Base-by-base conservation (phyloP, 306 rosid genomes). In the Trifolium repens region DNA sequence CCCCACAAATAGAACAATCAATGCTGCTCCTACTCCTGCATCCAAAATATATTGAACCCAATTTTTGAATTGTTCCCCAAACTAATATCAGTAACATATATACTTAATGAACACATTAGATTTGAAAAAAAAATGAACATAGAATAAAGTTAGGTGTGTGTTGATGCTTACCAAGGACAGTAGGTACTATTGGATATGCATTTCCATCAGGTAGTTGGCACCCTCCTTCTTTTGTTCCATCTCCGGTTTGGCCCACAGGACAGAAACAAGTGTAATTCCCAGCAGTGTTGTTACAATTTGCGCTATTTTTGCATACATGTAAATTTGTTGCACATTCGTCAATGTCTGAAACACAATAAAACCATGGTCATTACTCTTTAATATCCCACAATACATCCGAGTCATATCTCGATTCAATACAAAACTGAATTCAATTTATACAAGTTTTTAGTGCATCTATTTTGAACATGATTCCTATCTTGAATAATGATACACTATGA, bases 321-420 rank as follows among this genome's bases (percentile, higher is more conserved):
- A 7, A 7, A 1, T 27, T 40, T 40, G 7, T 55, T 8, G 7
- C 8, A 27, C 80, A 76, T 67, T 76, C 80, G 35, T 76, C 19
- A 6, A 76, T 66, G 47, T 66, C 80, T 76, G 74, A 53, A 76
- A 59, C 11, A 58, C 4, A 5, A 12, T 57, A 17, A 54, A 54
- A 54, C 30, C 60, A 54, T 54, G 60, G 60, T 46, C 3, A n/a
- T 44, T 12, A 4, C 14, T 30, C 5, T 8, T 39, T 39, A 39
- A 8, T 39, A 39, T 39, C 42, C 9, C 8, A 39, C 42, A 39
- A 7, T 39, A 39, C 9, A 8, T 39, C 42, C 10, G 0, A 39
- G 42, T 39, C 42, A 1, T 39, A 39, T 39, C 42, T 39, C 42
- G 2, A 39, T 39, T 7, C 9, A 39, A 39, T 39, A 8, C 42